Percentiles rank a stretch among this genome's conserved stretches.
phyloP scores from a whole-genome alignment of 1,284 basidiomycete genomes.

The Violaceomyces palustris region DNA sequence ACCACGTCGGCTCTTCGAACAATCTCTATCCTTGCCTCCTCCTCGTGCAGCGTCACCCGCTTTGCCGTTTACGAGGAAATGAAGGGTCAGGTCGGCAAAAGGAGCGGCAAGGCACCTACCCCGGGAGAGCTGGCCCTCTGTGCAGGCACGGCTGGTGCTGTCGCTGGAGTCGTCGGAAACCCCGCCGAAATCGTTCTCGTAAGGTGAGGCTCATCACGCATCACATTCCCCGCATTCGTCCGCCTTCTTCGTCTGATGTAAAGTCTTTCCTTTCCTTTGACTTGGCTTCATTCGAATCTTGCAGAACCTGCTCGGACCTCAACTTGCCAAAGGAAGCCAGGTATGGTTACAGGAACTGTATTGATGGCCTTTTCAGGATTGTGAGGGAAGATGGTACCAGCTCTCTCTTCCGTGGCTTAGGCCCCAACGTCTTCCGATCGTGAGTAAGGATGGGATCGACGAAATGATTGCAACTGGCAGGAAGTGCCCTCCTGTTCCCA shows the following conservation, averaged over 20 bases:
- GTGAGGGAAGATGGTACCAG: constrained; percentile 55
- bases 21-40: too few species aligned
- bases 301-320: constrained; percentile 53
- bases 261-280: neutral
- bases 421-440: constrained; percentile 58
- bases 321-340: constrained; percentile 43
- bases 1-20: too few species aligned
- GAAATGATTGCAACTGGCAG: too few species aligned
- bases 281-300: too few species aligned
- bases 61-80: constrained; percentile 51
- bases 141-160: constrained; percentile 44
- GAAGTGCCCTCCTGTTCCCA: too few species aligned
- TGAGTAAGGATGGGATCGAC: too few species aligned
- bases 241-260: neutral
- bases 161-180: constrained; percentile 46
- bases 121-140: constrained; percentile 29
- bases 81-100: constrained; percentile 25
- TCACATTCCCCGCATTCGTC: too few species aligned
- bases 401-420: constrained; percentile 56
- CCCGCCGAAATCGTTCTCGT: constrained; percentile 58
- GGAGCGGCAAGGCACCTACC: constrained; percentile 9
- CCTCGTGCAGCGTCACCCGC: too few species aligned
- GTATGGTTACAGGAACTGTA: constrained; percentile 54
- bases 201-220: constrained; percentile 21
- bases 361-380: constrained; percentile 56